A percentile compares a stretch with the other conserved stretches of the same genome.
Evolutionary conservation across 2,329 filamentous ascomycete species (phyloP).

Genomic region (Magnaporthiopsis poae): DNA sequence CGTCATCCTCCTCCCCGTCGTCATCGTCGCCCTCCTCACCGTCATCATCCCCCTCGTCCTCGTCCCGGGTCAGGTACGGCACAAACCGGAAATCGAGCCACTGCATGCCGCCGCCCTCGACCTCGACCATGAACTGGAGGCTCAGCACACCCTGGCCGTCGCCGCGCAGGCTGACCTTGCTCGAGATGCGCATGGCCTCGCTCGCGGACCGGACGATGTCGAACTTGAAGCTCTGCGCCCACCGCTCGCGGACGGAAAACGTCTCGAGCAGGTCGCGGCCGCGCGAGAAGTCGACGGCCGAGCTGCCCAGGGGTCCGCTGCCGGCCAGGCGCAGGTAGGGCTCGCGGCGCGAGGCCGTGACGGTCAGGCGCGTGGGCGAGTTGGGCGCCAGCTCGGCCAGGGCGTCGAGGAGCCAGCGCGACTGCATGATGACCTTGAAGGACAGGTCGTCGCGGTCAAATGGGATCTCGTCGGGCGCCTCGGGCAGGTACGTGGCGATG

Average conservation of each 20-base stretch:
- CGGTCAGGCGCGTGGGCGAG: conserved; percentile 60
- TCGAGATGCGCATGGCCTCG: conserved; percentile 85
- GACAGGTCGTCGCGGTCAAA: conserved; percentile 70
- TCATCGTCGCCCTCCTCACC: conserved; percentile 20
- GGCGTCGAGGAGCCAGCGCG: conserved; percentile 61
- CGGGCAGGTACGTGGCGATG: conserved; percentile 75
- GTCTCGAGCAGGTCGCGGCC: conserved; percentile 64
- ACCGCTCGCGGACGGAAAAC: conserved; percentile 51
- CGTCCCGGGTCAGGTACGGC: conserved; percentile 56
- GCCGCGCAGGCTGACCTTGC: conserved; percentile 81
- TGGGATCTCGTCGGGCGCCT: conserved; percentile 70
- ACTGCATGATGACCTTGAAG: conserved; percentile 92
- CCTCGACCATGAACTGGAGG: conserved; percentile 90
- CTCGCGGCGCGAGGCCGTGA: conserved; percentile 52
- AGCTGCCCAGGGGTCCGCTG: conserved; percentile 48
- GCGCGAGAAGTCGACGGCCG: conserved; percentile 56
- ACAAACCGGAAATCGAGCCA: conserved; percentile 80
- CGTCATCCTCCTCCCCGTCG: conserved; percentile 13
- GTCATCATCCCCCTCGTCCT: conserved; percentile 29
- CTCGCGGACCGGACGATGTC: conserved; percentile 73
- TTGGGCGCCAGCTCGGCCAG: conserved; percentile 61
- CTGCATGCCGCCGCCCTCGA: conserved; percentile 58
- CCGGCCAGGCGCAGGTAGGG: conserved; percentile 69
- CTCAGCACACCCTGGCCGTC: conserved; percentile 85
- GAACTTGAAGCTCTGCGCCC: conserved; percentile 74